Base-by-base conservation (phyloP, 1,284 basidiomycete genomes). In the Trametes hirsuta region DNA sequence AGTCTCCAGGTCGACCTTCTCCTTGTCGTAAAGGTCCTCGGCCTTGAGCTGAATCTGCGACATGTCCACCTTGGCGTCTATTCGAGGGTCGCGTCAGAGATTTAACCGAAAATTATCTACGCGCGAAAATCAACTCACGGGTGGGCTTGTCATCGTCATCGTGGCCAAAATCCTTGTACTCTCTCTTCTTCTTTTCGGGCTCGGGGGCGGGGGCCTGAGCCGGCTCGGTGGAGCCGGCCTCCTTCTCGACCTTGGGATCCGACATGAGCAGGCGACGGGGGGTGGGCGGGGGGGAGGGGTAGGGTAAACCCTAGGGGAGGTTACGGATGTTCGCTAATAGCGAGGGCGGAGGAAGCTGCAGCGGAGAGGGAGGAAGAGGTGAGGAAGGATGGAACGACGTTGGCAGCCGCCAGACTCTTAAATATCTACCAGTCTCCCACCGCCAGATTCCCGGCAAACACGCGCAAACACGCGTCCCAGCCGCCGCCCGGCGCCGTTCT, bases 1-100 rank as follows among this genome's bases (percentile, higher is more conserved):
- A 50, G 94, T 96, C 82, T 98, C 96, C 58, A 98, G 85, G 78
- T 98, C 96, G 77, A 98, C 96, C 83, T 98, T 98, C 81, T 98
- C 95, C 82, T 97, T 97, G 80, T 97, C 93, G 77, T 97, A 97
- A 49, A 98, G 81, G 78, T 98, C 95, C 78, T 96, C 94, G 10
- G 94, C 93, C 75, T 90, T 95, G 70, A 97, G 83, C 77, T 94
- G 91, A 67, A 96, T 95, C 86, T 90, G 82, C 69, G 86, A 85
- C 92, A 95, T 92, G 76, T 94, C 93, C 60, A 95, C 91, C 76
- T 88, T 87, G 69, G 90, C 93, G 75, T 94, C 90, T 92, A 57
- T 39, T 46, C 50, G 47, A 34, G 45, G 62, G 21, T 65, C 55
- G 68, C 48, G 42, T 53, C 47, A 55, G 61, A 51, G 5, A 30